Percentiles rank a stretch among this genome's conserved stretches.
These are phyloP conservation scores for Plectosphaerella plurivora DNA, from an alignment of 2,329 filamentous ascomycete species.

Conservation along the genomic window DNA sequence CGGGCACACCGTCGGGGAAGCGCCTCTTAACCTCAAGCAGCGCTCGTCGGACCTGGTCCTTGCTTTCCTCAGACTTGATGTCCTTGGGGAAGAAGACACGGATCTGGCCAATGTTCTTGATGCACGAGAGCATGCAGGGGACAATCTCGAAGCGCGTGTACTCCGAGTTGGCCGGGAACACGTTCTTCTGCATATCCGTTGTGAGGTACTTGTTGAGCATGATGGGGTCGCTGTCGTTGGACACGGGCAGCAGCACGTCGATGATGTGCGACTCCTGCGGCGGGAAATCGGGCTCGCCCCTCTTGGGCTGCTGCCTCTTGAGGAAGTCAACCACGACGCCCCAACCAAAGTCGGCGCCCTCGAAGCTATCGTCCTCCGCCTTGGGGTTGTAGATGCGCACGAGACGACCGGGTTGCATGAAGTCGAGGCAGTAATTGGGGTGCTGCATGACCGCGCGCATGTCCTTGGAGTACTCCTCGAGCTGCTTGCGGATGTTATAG, in stretches of 20 bases:
- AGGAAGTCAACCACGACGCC: slow-evolving; percentile 78
- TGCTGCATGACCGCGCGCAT: slow-evolving; percentile 91
- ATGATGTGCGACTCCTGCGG: slow-evolving; percentile 78
- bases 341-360: slow-evolving; percentile 84
- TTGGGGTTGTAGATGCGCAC: slow-evolving; percentile 75
- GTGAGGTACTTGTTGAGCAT: slow-evolving; percentile 26
- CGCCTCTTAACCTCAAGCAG: slow-evolving; percentile 77
- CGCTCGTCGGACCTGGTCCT: slow-evolving; percentile 61
- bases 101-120: slow-evolving; percentile 80
- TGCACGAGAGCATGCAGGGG: slow-evolving; percentile 78
- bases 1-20: slow-evolving; percentile 87
- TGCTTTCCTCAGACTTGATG: slow-evolving; percentile 61
- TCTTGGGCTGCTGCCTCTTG: slow-evolving; percentile 60
- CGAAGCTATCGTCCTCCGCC: slow-evolving; percentile 27
- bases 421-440: slow-evolving; percentile 79
- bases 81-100: slow-evolving; percentile 80
- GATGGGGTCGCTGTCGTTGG: slow-evolving; percentile 44
- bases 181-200: slow-evolving; percentile 56
- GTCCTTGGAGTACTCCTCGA: slow-evolving; percentile 79
- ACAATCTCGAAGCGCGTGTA: slow-evolving; percentile 74
- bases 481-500: slow-evolving; percentile 80
- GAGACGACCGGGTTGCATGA: slow-evolving; percentile 81
- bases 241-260: slow-evolving; percentile 70
- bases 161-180: slow-evolving; percentile 62
- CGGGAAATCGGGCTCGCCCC: slow-evolving; percentile 61